phyloP scores from a whole-genome alignment of 306 rosid genomes.

The Glycyrrhiza uralensis region DNA sequence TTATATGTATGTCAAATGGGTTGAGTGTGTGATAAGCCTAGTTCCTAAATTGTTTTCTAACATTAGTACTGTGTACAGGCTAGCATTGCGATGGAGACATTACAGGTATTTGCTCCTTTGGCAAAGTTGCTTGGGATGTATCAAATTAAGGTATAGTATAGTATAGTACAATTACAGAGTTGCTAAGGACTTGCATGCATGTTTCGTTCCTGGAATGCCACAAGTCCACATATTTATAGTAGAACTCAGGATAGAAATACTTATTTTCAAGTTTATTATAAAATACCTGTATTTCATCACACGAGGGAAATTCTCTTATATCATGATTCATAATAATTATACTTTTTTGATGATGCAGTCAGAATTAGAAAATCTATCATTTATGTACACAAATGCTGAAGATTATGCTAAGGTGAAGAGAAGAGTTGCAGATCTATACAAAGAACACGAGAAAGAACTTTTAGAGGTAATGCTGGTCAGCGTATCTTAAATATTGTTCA shows the following conservation, averaged over 20 bases:
- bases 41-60: conserved; percentile 20
- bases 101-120: conserved; percentile 99
- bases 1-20: not conserved
- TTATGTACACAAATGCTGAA: conserved; percentile 91
- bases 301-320: not conserved
- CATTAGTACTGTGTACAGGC: conserved; percentile 48
- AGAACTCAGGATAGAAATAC: not conserved
- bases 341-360: conserved; percentile 56
- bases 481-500: conserved; percentile 22
- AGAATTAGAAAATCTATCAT: conserved; percentile 94
- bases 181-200: conserved; percentile 7
- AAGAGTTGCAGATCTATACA: conserved; percentile 77
- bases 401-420: conserved; percentile 90
- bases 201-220: conserved; percentile 13
- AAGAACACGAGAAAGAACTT: conserved; percentile 93
- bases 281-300: conserved; percentile 5
- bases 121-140: conserved; percentile 99
- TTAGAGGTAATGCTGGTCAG: conserved; percentile 58
- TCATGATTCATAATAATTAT: conserved; percentile 2
- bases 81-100: conserved; percentile 92
- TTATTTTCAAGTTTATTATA: conserved; percentile 9
- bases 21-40: not conserved
- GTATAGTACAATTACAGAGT: conserved; percentile 39
- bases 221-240: not conserved
- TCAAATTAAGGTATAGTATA: conserved; percentile 83